phyloP scores from a whole-genome alignment of 1,284 basidiomycete genomes.

The Leucoagaricus sp. region DNA sequence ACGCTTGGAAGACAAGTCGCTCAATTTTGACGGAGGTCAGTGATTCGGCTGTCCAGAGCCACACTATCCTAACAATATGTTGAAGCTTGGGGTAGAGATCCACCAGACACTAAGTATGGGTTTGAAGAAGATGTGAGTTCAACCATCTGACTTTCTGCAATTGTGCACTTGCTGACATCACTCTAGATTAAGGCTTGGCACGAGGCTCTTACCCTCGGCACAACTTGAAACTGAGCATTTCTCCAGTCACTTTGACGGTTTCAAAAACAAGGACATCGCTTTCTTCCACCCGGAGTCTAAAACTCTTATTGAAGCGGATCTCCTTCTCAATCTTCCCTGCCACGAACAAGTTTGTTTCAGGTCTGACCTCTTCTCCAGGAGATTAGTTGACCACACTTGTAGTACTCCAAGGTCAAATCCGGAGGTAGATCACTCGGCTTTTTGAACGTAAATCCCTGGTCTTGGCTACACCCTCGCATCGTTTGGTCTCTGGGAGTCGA shows the following conservation, averaged over 20 bases:
- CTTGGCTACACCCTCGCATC: conserved; percentile 59
- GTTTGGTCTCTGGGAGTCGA: conserved; percentile 53
- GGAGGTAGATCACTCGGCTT: conserved; percentile 43
- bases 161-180: background rate
- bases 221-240: background rate
- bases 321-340: conserved; percentile 88
- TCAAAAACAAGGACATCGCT: conserved; percentile 86
- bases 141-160: too few species aligned
- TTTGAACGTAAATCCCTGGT: conserved; percentile 58
- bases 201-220: conserved; percentile 10
- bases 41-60: conserved; percentile 7
- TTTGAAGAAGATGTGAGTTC: conserved; percentile 75
- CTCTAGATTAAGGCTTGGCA: conserved; percentile 62
- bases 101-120: conserved; percentile 67
- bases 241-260: conserved; percentile 77
- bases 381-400: background rate
- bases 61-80: conserved; percentile 9
- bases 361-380: background rate
- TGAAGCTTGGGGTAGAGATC: conserved; percentile 66
- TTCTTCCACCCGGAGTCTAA: conserved; percentile 83
- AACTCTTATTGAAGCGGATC: conserved; percentile 84
- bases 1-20: conserved; percentile 40
- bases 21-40: conserved; percentile 63
- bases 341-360: conserved; percentile 71
- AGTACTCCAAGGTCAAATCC: conserved; percentile 34